A percentile compares a stretch with the other conserved stretches of the same genome.
These are phyloP conservation scores for Verticillium nonalfalfae DNA, from an alignment of 2,329 filamentous ascomycete species.

Conservation along the genomic window DNA sequence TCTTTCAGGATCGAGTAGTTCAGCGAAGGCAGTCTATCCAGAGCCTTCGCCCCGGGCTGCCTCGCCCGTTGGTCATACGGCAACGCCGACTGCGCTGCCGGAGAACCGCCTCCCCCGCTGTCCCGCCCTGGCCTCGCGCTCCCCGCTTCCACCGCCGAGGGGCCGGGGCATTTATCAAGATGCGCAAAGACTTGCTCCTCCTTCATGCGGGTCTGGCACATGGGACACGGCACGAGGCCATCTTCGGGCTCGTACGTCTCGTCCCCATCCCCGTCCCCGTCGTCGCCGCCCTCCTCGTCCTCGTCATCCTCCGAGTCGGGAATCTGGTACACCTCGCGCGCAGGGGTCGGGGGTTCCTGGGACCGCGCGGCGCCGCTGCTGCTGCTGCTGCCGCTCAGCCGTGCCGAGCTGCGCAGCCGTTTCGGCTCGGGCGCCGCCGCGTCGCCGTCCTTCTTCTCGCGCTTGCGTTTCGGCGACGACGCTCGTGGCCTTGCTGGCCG, in stretches of 20 bases:
- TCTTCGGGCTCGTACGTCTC: constrained; percentile 43
- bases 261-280: constrained; percentile 14
- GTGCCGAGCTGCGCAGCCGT: constrained; percentile 44
- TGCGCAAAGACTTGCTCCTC: constrained; percentile 71
- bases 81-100: background rate
- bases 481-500: constrained; percentile 8
- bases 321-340: constrained; percentile 14
- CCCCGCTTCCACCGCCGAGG: constrained; percentile 14
- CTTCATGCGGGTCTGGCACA: constrained; percentile 77
- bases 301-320: constrained; percentile 17
- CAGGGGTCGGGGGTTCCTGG: constrained; percentile 28
- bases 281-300: constrained; percentile 3
- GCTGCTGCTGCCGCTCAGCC: constrained; percentile 36
- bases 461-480: constrained; percentile 46
- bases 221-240: constrained; percentile 76
- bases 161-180: constrained; percentile 57
- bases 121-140: constrained; percentile 1
- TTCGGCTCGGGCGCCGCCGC: constrained; percentile 31
- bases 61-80: background rate
- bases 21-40: constrained; percentile 67
- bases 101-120: background rate
- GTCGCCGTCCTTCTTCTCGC: constrained; percentile 15
- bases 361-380: constrained; percentile 29
- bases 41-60: constrained; percentile 14
- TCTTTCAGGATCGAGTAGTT: constrained; percentile 90